Evolutionary conservation across 2,329 filamentous ascomycete genomes (phyloP), one percentile per base, ranked within the genome.

Genomic region (Colletotrichum musicola): DNA sequence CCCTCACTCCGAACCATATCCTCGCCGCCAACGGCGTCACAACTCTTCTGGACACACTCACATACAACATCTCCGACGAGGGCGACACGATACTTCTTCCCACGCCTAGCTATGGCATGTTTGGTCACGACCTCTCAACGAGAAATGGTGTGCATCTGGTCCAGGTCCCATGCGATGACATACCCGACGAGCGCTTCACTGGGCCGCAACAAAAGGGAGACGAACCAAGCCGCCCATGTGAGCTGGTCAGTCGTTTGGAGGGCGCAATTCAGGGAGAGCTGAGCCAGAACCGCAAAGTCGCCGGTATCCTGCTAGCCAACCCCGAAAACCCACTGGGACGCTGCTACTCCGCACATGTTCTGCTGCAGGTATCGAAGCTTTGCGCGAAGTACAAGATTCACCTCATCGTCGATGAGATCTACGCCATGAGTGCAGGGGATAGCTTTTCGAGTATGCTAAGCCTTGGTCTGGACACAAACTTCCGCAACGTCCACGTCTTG

Each of bases 101-200:
- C 10, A 66, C 66, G 0, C 66, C 66, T 0, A 66, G 38, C 51
- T 57, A 42, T 4, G 51, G 51, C 25, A 62, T 62, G 27, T 46
- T 53, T 13, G 44, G 50, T 18, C 20, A 40, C 12, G 50, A 60
- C 9, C 18, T 57, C 44, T 66, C 51, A 18, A 25, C 56, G 7
- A 59, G 60, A 4, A 67, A 64, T 10, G 18, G 27, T 16, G 38
- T 67, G 10, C 53, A 44, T 3, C 35, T 67, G 3, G 64, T 67
- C 10, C 44, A 57, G n/a, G 64, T 67, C 0, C 60, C 64, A 4
- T 67, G 64, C 25, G 59, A 67, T 16, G 64, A 67, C 60, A 67
- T 67, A n/a, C 35, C 59, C 12, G 51, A 64, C 14, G 64, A 67
- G 22, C 59, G 64, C 13, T 58, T 67, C 44, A 57, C 59, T 14